Conservation (phyloP, 2,329 filamentous ascomycete genomes). For the Aspergillus hiratsukae region DNA sequence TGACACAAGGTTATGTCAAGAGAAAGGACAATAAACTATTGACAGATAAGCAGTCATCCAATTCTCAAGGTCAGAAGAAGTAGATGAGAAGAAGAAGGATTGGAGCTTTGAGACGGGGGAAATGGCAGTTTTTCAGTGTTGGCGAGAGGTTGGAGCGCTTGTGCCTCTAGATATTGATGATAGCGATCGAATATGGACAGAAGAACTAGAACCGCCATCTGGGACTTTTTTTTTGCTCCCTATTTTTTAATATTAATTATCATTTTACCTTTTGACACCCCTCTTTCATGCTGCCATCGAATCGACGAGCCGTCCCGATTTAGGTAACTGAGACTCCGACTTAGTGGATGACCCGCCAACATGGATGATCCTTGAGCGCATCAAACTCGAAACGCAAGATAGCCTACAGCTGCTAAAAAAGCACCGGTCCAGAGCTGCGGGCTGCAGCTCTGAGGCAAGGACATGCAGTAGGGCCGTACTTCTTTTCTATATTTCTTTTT, state of each 20-base stretch:
- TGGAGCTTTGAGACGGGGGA: conserved; percentile 7
- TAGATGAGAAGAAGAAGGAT: conserved; percentile 3
- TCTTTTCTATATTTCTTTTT: conserved; percentile 2
- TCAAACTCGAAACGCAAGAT: conserved; percentile 19
- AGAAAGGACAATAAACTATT: neutral
- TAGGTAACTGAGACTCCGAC: conserved; percentile 1
- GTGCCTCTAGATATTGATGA: conserved; percentile 7
- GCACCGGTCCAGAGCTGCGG: conserved; percentile 10
- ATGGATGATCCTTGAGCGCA: conserved; percentile 22
- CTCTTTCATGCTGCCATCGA: neutral
- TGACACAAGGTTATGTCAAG: conserved; percentile 12
- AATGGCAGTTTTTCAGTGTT: conserved; percentile 8
- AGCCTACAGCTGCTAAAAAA: conserved; percentile 10
- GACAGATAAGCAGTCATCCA: conserved; percentile 1
- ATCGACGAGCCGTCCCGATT: conserved; percentile 1
- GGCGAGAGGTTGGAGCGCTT: conserved; percentile 4
- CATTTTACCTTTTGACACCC: neutral
- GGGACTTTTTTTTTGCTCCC: neutral
- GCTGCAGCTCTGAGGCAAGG: conserved; percentile 14
- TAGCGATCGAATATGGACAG: conserved; percentile 2
- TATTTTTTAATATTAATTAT: neutral
- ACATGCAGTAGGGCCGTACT: conserved; percentile 16
- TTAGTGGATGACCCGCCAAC: conserved; percentile 12
- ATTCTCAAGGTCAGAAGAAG: neutral
- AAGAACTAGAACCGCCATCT: conserved; percentile 2